Percentiles rank a stretch among this genome's conserved stretches.
phyloP scores from a whole-genome alignment of 1,284 basidiomycete species.

The Heimioporus retisporus region DNA sequence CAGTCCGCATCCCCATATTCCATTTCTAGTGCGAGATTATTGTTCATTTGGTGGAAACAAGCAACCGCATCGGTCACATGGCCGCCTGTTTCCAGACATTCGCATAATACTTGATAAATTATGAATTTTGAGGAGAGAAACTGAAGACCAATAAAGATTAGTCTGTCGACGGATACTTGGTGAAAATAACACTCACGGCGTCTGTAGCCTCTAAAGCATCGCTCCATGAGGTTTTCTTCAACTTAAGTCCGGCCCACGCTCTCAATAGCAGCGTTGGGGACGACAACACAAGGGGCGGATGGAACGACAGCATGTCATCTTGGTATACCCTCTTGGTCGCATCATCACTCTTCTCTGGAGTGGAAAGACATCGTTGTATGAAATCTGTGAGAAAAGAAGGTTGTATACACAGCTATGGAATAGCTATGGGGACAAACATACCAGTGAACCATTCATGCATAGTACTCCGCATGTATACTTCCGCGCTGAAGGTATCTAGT shows the following conservation, averaged over 20 bases:
- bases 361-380: not conserved
- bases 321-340: not conserved
- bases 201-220: not conserved
- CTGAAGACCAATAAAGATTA: not conserved
- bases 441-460: not conserved
- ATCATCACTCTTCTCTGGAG: not conserved
- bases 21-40: not conserved
- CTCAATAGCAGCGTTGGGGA: not conserved
- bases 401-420: not conserved
- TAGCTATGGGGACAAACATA: not conserved
- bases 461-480: not conserved
- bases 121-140: not conserved
- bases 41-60: not conserved
- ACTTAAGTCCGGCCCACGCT: not conserved
- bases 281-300: too few relatives aligned
- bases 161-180: not conserved
- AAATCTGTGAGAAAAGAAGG: not conserved
- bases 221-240: not conserved
- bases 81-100: not conserved
- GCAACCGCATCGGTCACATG: not conserved
- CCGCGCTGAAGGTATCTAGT: not conserved
- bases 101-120: not conserved
- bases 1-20: not conserved
- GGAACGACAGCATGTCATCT: not conserved
- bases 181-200: not conserved